Evolutionary conservation across 371 early-diverging fungal species (phyloP).

Genomic region (Mucor velutinosus): DNA sequence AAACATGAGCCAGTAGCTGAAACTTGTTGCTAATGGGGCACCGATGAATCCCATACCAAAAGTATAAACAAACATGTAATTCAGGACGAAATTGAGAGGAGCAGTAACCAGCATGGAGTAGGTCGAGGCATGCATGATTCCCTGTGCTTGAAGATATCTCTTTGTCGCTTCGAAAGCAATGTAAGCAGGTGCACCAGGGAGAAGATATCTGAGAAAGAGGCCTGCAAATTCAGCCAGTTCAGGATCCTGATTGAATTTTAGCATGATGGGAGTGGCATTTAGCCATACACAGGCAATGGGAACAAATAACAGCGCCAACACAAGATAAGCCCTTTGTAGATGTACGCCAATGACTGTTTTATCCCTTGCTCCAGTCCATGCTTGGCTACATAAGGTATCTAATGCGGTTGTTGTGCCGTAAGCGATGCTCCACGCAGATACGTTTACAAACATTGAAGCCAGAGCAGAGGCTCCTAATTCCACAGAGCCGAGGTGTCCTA

Average conservation of each 20-base stretch:
- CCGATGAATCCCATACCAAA: constrained; percentile 79
- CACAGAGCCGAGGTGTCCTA: constrained; percentile 69
- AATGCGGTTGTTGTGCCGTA: constrained; percentile 82
- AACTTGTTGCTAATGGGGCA: constrained; percentile 79
- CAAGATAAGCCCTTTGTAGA: constrained; percentile 81
- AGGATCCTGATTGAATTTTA: constrained; percentile 49
- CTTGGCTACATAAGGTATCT: constrained; percentile 90
- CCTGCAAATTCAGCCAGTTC: constrained; percentile 48
- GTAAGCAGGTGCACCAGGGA: constrained; percentile 76
- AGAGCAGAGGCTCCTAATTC: constrained; percentile 82
- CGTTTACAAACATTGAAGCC: constrained; percentile 80
- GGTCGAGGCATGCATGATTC: constrained; percentile 82
- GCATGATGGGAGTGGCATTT: constrained; percentile 58
- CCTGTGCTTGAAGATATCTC: constrained; percentile 84
- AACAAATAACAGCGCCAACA: constrained; percentile 64
- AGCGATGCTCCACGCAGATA: constrained; percentile 82
- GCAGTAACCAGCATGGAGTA: constrained; percentile 68
- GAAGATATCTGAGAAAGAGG: constrained; percentile 64
- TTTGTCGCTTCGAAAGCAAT: constrained; percentile 80
- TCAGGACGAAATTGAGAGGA: constrained; percentile 76
- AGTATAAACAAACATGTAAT: constrained; percentile 75
- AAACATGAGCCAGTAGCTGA: constrained; percentile 77
- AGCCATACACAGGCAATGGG: constrained; percentile 82
- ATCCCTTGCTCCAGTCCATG: constrained; percentile 76
- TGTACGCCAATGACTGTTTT: constrained; percentile 76